A percentile compares a stretch with the other conserved stretches of the same genome.
Conservation (phyloP, 345 rosid species). For the Pseudoturritis turrita region DNA sequence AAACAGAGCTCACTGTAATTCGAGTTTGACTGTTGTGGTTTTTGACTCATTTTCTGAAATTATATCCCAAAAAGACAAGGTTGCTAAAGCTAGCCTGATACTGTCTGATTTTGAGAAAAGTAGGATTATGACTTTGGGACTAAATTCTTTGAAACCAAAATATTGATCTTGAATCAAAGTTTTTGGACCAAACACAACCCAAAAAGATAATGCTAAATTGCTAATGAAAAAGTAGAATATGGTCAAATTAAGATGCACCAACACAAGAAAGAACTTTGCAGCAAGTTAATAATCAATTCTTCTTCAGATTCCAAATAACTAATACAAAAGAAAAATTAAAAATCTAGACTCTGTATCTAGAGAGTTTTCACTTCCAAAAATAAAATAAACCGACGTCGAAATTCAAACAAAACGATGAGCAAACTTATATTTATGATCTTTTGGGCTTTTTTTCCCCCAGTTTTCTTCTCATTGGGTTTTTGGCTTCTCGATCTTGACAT, state of each 20-base stretch:
- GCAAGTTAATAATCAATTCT: slow-evolving; percentile 23
- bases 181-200: neutral
- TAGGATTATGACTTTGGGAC: no score
- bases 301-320: slow-evolving; percentile 10
- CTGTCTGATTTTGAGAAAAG: no score
- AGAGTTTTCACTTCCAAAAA: slow-evolving; percentile 32
- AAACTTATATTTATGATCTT: slow-evolving; percentile 28
- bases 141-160: neutral
- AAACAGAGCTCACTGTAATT: neutral
- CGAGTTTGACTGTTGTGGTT: neutral
- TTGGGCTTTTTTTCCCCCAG: neutral
- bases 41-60: no score
- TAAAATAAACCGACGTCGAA: neutral
- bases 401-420: slow-evolving; percentile 26
- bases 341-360: slow-evolving; percentile 30
- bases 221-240: neutral
- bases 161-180: neutral
- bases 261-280: neutral
- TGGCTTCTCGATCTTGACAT: slow-evolving; percentile 76
- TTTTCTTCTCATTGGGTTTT: slow-evolving; percentile 47
- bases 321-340: neutral
- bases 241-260: neutral
- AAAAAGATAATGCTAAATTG: neutral
- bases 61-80: no score
- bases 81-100: no score